phyloP scores from a whole-genome alignment of 2,329 filamentous ascomycete genomes.

The Ascocoryne sarcoides region DNA sequence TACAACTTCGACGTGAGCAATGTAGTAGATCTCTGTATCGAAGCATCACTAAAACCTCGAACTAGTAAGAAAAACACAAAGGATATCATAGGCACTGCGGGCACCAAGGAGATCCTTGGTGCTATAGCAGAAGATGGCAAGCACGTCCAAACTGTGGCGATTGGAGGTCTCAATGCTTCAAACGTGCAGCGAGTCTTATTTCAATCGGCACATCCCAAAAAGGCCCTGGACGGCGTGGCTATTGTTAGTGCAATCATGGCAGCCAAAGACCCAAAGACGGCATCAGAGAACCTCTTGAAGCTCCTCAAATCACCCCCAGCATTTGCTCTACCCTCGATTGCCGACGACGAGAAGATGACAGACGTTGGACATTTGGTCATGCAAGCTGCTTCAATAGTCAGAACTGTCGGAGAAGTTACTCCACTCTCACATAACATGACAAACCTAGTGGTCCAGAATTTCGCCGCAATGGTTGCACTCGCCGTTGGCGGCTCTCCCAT shows the following conservation, averaged over 20 bases:
- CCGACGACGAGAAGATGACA: conserved; percentile 12
- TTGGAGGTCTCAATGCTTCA: conserved; percentile 74
- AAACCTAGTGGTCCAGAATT: conserved; percentile 90
- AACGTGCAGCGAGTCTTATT: conserved; percentile 70
- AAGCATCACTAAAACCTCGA: conserved; percentile 8
- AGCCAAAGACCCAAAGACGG: conserved; percentile 55
- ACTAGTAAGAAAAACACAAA: conserved; percentile 78
- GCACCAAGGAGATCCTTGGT: conserved; percentile 57
- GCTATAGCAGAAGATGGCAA: conserved; percentile 38
- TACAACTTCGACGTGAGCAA: conserved; percentile 63
- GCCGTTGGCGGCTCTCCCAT: conserved; percentile 82
- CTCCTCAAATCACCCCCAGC: conserved; percentile 37
- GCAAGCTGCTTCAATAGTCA: conserved; percentile 38
- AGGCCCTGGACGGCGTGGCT: conserved; percentile 69
- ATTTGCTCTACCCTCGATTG: conserved; percentile 16
- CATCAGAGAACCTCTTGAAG: conserved; percentile 48
- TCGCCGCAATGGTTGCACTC: conserved; percentile 84
- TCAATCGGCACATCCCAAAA: conserved; percentile 48
- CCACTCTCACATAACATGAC: conserved; percentile 96
- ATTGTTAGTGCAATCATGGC: conserved; percentile 85
- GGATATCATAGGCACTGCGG: conserved; percentile 65
- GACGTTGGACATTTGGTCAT: conserved; percentile 19
- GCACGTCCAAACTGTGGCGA: conserved; percentile 62
- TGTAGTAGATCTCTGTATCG: background rate
- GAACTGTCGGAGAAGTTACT: conserved; percentile 49